Percentiles rank a stretch among this genome's conserved stretches.
Conservation (phyloP, 2,329 filamentous ascomycete species). For the Sporothrix schenckii region DNA sequence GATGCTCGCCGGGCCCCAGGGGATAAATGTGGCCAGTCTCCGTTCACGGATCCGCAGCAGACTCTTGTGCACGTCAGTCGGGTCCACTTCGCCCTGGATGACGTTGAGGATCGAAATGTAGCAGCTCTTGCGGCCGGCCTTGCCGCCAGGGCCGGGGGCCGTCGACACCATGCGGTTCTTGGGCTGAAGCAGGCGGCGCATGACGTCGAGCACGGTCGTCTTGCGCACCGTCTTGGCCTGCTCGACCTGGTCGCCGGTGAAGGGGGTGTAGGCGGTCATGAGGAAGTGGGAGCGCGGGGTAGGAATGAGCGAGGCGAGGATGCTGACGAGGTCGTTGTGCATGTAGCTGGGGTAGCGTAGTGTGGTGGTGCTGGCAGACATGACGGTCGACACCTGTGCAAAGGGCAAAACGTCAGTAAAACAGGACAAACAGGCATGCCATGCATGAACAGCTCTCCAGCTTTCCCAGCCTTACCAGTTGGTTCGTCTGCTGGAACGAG, state of each 20-base stretch:
- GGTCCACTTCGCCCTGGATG: conserved; percentile 97
- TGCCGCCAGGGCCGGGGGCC: conserved; percentile 62
- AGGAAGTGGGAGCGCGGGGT: conserved; percentile 97
- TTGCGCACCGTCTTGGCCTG: conserved; percentile 97
- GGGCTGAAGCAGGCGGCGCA: conserved; percentile 90
- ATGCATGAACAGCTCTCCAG: not conserved
- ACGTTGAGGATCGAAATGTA: conserved; percentile 99
- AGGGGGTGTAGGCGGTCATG: conserved; percentile 97
- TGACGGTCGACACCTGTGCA: conserved; percentile 83
- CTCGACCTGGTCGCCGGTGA: conserved; percentile 93
- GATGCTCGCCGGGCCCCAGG: conserved; percentile 96
- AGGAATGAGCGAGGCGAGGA: conserved; percentile 91
- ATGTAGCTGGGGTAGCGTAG: conserved; percentile 97
- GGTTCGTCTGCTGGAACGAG: conserved; percentile 96
- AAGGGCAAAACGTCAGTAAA: not conserved
- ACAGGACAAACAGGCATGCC: no score
- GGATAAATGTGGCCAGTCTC: conserved; percentile 92
- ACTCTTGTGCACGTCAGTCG: conserved; percentile 98
- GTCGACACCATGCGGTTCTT: conserved; percentile 99
- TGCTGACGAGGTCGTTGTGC: conserved; percentile 98
- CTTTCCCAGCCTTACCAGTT: conserved; percentile 61
- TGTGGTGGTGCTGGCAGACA: conserved; percentile 97
- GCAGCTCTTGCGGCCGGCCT: conserved; percentile 78
- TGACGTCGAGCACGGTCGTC: conserved; percentile 96
- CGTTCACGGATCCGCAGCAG: conserved; percentile 93